A percentile compares a stretch with the other conserved stretches of the same genome.
Conservation (phyloP, 331 rosid species). For the Quercus tomentella region DNA sequence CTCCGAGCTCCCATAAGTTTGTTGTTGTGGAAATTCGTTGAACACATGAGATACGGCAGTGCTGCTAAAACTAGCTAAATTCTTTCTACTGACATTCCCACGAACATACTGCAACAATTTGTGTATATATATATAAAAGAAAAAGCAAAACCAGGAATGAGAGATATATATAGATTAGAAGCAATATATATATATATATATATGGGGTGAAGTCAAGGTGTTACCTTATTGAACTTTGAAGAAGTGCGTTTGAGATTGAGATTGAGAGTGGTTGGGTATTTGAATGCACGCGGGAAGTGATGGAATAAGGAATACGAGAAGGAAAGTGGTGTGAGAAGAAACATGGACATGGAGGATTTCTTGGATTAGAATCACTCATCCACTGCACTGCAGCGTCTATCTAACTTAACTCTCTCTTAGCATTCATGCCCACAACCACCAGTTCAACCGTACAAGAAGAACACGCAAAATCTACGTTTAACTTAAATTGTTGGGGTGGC, state of each 20-base stretch:
- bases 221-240: conserved; percentile 27
- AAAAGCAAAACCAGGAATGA: not conserved
- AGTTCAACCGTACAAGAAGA: too few relatives aligned
- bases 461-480: too few relatives aligned
- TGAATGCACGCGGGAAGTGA: conserved; percentile 16
- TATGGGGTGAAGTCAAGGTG: not conserved
- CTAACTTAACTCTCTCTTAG: too few relatives aligned
- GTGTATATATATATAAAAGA: not conserved
- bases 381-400: too few relatives aligned
- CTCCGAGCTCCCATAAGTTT: conserved; percentile 24
- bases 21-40: conserved; percentile 25
- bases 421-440: too few relatives aligned
- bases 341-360: not conserved
- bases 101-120: conserved; percentile 30
- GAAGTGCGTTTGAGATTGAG: conserved; percentile 5
- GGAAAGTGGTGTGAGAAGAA: conserved; percentile 17
- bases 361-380: conserved; percentile 3
- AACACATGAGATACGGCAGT: conserved; percentile 27
- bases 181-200: not conserved
- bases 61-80: conserved; percentile 38
- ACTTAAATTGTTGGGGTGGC: too few relatives aligned
- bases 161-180: not conserved
- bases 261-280: not conserved
- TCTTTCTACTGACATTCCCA: conserved; percentile 19
- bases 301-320: conserved; percentile 17